phyloP scores from a whole-genome alignment of 106 monocot species.

The Platanthera zijinensis region DNA sequence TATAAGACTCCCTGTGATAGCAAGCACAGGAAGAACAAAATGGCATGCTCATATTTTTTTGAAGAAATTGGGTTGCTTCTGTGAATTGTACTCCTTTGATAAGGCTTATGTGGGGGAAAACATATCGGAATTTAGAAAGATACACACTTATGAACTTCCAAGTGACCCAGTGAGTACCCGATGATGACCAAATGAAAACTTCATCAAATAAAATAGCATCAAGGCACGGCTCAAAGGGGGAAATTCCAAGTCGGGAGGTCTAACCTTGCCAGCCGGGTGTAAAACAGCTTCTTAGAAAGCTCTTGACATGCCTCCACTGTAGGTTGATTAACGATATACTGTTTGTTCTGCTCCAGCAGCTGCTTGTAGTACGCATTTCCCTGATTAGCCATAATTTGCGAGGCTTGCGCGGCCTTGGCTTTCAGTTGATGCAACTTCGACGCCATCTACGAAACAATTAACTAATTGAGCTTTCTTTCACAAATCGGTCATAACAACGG shows the following conservation, averaged over 20 bases:
- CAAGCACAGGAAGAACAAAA: no score
- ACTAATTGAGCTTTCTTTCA: neutral
- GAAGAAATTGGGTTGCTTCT: no score
- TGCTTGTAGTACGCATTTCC: constrained; percentile 17
- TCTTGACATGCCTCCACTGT: constrained; percentile 12
- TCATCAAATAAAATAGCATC: neutral
- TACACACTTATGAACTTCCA: neutral
- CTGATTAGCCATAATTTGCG: constrained; percentile 8
- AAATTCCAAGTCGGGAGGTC: neutral
- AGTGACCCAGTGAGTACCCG: neutral
- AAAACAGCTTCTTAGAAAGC: constrained; percentile 13
- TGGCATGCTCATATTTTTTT: no score
- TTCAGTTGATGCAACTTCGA: constrained; percentile 11
- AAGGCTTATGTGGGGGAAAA: no score
- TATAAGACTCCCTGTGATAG: no score
- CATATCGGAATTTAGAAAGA: neutral
- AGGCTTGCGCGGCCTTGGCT: constrained; percentile 8
- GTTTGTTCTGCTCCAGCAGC: constrained; percentile 15
- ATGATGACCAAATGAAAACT: neutral
- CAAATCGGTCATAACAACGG: neutral
- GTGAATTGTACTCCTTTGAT: no score
- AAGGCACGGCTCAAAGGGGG: neutral
- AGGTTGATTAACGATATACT: constrained; percentile 12
- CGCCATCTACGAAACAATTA: constrained; percentile 9
- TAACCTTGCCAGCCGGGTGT: constrained; percentile 15